Percentiles rank a stretch among this genome's conserved stretches.
phyloP scores from a whole-genome alignment of 2,329 filamentous ascomycete species.

The Colletotrichum liaoningense region DNA sequence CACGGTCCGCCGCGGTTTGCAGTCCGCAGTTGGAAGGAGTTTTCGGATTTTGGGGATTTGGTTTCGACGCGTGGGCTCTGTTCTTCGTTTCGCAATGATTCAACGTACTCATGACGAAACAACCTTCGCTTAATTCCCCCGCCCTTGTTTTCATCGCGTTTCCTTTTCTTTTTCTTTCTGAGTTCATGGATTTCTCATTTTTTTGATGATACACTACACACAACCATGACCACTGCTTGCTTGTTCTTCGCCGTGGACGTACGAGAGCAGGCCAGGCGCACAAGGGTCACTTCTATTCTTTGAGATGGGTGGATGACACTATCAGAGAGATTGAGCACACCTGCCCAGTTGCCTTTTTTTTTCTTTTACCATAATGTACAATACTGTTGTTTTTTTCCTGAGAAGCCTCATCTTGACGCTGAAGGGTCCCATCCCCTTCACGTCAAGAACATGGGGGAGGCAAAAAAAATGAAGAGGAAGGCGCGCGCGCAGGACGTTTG shows the following conservation, averaged over 20 bases:
- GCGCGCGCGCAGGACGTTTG: constrained; percentile 11
- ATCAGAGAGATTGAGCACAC: constrained; percentile 7
- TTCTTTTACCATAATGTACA: constrained; percentile 2
- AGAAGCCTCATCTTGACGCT: constrained; percentile 5
- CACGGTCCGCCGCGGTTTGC: background rate
- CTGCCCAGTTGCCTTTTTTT: constrained; percentile 12
- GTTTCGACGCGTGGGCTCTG: constrained; percentile 22
- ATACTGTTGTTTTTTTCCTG: constrained; percentile 12
- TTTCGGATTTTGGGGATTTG: constrained; percentile 10
- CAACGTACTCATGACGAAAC: constrained; percentile 37
- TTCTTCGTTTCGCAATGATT: constrained; percentile 36
- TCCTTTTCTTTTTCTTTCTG: constrained; percentile 1
- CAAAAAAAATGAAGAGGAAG: background rate
- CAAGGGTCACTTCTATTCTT: constrained; percentile 14
- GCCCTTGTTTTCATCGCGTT: background rate
- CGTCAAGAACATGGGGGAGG: background rate
- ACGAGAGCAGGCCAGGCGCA: constrained; percentile 17
- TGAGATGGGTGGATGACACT: constrained; percentile 20
- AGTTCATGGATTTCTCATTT: constrained; percentile 9
- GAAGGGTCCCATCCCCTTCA: background rate
- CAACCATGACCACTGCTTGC: constrained; percentile 8
- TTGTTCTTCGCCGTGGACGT: constrained; percentile 8
- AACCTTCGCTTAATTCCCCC: constrained; percentile 27
- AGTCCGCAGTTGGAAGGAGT: constrained; percentile 23
- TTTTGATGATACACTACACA: constrained; percentile 33